Conservation (phyloP, 352 stramenopile species). For the Phytophthora melonis region DNA sequence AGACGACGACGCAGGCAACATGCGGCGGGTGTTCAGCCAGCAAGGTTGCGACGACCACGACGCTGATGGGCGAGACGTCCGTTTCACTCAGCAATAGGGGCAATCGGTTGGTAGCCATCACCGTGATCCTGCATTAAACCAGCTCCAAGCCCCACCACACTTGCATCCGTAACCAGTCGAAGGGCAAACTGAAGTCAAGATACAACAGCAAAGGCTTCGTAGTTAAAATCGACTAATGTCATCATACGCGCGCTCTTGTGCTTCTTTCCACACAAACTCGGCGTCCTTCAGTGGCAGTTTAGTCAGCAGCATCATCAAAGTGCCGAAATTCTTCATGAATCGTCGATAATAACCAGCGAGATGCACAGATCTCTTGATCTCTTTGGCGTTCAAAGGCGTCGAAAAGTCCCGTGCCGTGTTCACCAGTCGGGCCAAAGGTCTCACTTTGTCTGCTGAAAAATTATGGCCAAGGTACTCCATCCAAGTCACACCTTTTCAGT, state of each 20-base stretch:
- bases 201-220: background rate
- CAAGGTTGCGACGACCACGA: no score
- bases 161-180: background rate
- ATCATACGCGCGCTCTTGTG: background rate
- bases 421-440: background rate
- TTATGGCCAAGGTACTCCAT: background rate
- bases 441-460: background rate
- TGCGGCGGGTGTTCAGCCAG: no score
- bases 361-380: background rate
- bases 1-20: background rate
- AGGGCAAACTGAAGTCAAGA: background rate
- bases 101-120: background rate
- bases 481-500: background rate
- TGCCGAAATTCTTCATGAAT: background rate
- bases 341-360: background rate
- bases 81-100: background rate
- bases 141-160: background rate
- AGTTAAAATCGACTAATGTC: background rate
- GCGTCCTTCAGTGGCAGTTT: background rate
- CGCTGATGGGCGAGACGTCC: no score
- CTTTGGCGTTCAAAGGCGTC: background rate
- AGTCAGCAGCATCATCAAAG: background rate
- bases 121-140: background rate
- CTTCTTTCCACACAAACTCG: background rate
- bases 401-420: background rate